phyloP scores from a whole-genome alignment of 371 early-diverging fungal genomes.

The Rhizopus sp. region DNA sequence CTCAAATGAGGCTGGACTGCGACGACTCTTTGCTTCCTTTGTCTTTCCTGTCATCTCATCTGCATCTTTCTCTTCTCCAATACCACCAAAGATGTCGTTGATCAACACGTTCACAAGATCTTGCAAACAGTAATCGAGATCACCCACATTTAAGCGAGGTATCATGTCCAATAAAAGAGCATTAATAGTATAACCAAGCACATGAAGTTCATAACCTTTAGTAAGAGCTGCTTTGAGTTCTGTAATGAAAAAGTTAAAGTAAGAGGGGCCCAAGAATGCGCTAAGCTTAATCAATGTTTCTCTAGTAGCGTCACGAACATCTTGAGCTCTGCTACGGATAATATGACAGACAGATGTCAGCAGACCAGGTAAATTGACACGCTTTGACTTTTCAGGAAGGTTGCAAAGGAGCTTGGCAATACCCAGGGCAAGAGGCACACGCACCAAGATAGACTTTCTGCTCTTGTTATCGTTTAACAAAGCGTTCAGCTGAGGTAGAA shows the following conservation, averaged over 20 bases:
- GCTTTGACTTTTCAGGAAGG: conserved; percentile 76
- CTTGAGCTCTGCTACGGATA: conserved; percentile 80
- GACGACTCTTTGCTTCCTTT: conserved; percentile 83
- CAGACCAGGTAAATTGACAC: conserved; percentile 81
- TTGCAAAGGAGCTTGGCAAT: conserved; percentile 79
- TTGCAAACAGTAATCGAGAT: conserved; percentile 78
- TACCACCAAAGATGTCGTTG: conserved; percentile 89
- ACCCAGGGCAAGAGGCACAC: conserved; percentile 89
- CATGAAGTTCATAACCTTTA: conserved; percentile 90
- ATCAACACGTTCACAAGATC: conserved; percentile 72
- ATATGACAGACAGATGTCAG: conserved; percentile 85
- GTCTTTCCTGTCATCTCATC: conserved; percentile 88
- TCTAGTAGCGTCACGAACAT: conserved; percentile 84
- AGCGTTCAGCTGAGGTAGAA: conserved; percentile 81
- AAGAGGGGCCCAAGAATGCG: conserved; percentile 79
- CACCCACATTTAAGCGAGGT: conserved; percentile 64
- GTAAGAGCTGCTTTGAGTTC: conserved; percentile 80
- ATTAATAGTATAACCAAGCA: conserved; percentile 90
- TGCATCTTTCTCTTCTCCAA: conserved; percentile 87
- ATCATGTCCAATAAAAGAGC: conserved; percentile 70
- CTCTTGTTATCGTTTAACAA: conserved; percentile 67
- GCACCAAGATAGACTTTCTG: conserved; percentile 72
- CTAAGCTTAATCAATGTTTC: conserved; percentile 86
- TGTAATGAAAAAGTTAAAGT: conserved; percentile 84
- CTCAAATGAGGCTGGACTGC: conserved; percentile 85